Evolutionary conservation across 1,139 yeast genomes (phyloP), one percentile per base, ranked within the genome.

Genomic region (Sugiyamaella paludigena): DNA sequence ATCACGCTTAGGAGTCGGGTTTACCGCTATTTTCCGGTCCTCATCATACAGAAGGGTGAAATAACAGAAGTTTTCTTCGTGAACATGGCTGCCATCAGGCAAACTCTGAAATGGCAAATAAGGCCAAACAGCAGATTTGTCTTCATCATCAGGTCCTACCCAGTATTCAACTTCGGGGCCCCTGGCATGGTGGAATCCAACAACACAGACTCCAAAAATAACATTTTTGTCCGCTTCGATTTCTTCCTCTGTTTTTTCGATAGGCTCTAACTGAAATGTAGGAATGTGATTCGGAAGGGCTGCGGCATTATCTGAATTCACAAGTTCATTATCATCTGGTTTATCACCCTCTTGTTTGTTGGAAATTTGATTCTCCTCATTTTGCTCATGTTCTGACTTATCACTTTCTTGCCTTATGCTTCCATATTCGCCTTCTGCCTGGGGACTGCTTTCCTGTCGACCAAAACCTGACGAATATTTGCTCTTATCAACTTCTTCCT

Each of bases 141-240:
- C 70, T n/a, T n/a, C 24, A 0, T 74, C 74, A 46, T 81, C 80
- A 50, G 83, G 79, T 15, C 95, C 89, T 43, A 81, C 76, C 89
- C 96, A 87, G 72, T 87, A 88, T 66, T 91, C 97, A 15, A 92
- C 82, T 64, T 92, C 98, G 0, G 98, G 98, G 0, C 98, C 98
- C 50, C 96, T 65, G 24, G 85, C 78, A 62, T 92, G 98, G 64
- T 92, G 96, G 73, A 92, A 92, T 58, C 94, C 96, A 16, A 91
- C 96, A 15, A 92, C 79, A 57, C 96, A 84, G 12, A 91, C 80
- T 5, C 96, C 97, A 66, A 87, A 84, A 5, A 89, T 78, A 61
- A 79, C 61, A 50, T 70, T 67, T 7, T 60, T 58, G 16, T 49
- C 60, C 10, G 47, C 52, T 13, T 43, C 50, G 7, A 35, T 46